Conservation (phyloP, 2,329 filamentous ascomycete genomes). For the Aspergillus novofumigatus region DNA sequence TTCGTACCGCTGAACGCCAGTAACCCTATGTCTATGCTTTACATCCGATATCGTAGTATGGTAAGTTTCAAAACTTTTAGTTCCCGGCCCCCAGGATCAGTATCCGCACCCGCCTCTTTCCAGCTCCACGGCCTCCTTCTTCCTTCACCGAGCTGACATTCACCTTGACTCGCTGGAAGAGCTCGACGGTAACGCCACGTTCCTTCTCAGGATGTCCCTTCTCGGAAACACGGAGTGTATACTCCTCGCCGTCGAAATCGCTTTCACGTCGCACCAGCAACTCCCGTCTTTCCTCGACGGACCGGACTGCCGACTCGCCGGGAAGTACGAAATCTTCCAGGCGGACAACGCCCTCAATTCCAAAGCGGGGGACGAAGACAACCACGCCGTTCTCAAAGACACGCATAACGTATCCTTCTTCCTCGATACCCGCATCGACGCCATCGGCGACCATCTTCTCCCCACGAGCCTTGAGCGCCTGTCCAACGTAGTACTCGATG, state of each 20-base stretch:
- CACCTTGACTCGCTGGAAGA: conserved; percentile 90
- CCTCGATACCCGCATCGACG: conserved; percentile 53
- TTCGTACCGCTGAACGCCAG: neutral
- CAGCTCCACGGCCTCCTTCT: conserved; percentile 66
- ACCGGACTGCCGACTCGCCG: conserved; percentile 44
- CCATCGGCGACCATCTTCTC: conserved; percentile 38
- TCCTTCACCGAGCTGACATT: conserved; percentile 90
- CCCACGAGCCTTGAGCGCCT: conserved; percentile 76
- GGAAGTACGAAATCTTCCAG: conserved; percentile 75
- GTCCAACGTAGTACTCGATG: conserved; percentile 96
- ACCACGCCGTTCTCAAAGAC: conserved; percentile 98
- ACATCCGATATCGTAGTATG: neutral
- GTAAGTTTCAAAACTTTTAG: conserved; percentile 7
- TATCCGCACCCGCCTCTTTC: conserved; percentile 67
- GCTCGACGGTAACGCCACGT: conserved; percentile 57
- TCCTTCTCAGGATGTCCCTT: conserved; percentile 41
- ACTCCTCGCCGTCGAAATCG: conserved; percentile 80
- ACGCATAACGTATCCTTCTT: conserved; percentile 94
- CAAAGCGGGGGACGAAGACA: conserved; percentile 91
- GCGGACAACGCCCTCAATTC: conserved; percentile 87
- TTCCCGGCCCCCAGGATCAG: conserved; percentile 33
- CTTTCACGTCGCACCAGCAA: conserved; percentile 58
- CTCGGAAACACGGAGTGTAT: conserved; percentile 62
- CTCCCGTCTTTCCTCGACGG: conserved; percentile 30
- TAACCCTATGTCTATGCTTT: neutral